Conservation (phyloP, 257 asterid genomes). For the Plectranthus barbatus region DNA sequence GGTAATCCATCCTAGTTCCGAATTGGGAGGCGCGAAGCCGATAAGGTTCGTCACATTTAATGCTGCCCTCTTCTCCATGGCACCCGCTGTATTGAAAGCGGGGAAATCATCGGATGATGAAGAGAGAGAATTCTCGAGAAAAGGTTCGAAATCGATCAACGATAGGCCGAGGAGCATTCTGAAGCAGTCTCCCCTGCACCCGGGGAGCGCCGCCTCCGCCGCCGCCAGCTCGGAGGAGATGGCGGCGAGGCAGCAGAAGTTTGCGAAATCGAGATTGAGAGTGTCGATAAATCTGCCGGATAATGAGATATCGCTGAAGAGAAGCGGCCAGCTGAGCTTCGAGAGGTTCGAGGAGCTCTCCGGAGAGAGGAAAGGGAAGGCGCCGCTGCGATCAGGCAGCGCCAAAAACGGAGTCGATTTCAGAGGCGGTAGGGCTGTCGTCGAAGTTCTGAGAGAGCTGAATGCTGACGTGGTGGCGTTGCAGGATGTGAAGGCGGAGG, state of each 20-base stretch:
- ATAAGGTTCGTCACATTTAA: conserved; percentile 71
- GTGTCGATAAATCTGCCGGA: conserved; percentile 92
- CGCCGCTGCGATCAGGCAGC: conserved; percentile 37
- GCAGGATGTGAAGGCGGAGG: conserved; percentile 96
- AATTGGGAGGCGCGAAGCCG: conserved; percentile 24
- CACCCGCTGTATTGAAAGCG: conserved; percentile 61
- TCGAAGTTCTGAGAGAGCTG: conserved; percentile 68
- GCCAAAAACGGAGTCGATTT: background rate
- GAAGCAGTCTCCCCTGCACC: conserved; percentile 69
- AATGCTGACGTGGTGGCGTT: conserved; percentile 77
- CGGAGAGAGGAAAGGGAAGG: conserved; percentile 40
- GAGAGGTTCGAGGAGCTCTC: background rate
- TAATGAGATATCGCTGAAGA: conserved; percentile 76
- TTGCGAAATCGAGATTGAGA: conserved; percentile 60
- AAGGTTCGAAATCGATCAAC: conserved; percentile 31
- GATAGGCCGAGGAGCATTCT: conserved; percentile 75
- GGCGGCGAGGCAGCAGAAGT: conserved; percentile 38
- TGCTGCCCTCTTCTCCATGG: conserved; percentile 98
- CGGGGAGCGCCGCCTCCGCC: conserved; percentile 13
- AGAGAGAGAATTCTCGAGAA: conserved; percentile 5
- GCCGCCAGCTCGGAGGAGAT: background rate
- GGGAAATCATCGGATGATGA: conserved; percentile 25
- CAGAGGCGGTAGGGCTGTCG: conserved; percentile 32
- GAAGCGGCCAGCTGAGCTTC: conserved; percentile 47
- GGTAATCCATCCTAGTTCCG: conserved; percentile 60